phyloP scores from a whole-genome alignment of 257 asterid genomes.

The Solanum boliviense region DNA sequence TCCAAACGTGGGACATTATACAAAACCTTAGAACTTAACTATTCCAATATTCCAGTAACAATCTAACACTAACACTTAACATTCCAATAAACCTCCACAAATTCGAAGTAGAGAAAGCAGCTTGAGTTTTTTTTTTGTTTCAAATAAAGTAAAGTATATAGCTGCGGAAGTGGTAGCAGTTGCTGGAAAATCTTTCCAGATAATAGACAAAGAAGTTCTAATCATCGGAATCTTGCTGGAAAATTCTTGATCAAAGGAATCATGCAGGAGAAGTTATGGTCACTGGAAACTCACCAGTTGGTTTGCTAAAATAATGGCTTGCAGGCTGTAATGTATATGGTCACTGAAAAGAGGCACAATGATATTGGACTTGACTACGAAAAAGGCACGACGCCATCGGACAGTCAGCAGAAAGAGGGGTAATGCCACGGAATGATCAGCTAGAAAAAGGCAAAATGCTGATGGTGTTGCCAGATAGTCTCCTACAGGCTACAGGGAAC shows the following conservation, averaged over 20 bases:
- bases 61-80: neutral
- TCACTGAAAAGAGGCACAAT: neutral
- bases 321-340: neutral
- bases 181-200: neutral
- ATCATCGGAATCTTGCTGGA: neutral
- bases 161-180: neutral
- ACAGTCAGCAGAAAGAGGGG: neutral
- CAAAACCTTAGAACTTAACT: neutral
- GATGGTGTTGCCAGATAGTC: neutral
- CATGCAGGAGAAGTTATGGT: neutral
- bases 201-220: neutral
- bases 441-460: neutral
- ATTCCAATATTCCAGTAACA: neutral
- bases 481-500: neutral
- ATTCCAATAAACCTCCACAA: neutral
- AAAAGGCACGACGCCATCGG: neutral
- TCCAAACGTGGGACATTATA: neutral
- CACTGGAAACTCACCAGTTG: neutral
- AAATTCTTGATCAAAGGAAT: neutral
- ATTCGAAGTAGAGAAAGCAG: neutral
- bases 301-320: neutral
- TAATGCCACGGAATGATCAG: neutral
- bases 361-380: neutral
- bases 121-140: neutral
- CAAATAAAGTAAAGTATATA: neutral